Conservation (phyloP, 176 grass and related monocot species). For the Avena sativa region DNA sequence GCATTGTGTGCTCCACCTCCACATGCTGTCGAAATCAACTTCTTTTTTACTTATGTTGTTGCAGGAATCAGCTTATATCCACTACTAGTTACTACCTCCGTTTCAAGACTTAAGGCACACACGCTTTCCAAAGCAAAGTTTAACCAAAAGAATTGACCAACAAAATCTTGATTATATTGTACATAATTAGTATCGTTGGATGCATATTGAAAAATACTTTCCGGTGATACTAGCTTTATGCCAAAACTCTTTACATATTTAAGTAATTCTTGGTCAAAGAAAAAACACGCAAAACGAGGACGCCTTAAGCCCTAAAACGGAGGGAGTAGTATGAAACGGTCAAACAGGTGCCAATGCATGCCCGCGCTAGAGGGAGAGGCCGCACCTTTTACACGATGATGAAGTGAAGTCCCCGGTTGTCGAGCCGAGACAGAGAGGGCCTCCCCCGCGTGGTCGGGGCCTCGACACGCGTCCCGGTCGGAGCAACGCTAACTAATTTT, state of each 20-base stretch:
- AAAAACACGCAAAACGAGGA: too few species aligned
- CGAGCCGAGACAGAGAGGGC: not conserved
- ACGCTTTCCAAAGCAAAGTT: too few species aligned
- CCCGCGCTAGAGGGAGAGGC: not conserved
- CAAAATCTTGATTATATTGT: too few species aligned
- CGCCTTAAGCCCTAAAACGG: too few species aligned
- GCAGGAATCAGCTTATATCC: not conserved
- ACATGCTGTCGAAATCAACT: not conserved
- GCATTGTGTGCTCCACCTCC: not conserved
- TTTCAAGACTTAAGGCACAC: too few species aligned
- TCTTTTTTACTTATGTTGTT: not conserved
- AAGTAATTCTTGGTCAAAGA: too few species aligned
- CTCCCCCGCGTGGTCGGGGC: not conserved
- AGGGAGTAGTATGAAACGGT: not conserved
- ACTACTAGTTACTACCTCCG: not conserved
- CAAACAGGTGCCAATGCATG: not conserved
- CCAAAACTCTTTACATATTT: too few species aligned
- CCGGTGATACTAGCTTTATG: too few species aligned
- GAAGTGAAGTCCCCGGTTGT: not conserved
- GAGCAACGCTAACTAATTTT: slow-evolving; percentile 9
- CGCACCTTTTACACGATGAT: not conserved
- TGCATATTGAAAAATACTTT: too few species aligned
- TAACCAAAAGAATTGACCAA: too few species aligned
- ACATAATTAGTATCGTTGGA: too few species aligned
- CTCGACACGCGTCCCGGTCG: slow-evolving; percentile 39